These are phyloP conservation scores for Phytophthora hibernalis DNA, from an alignment of 352 stramenopile species.

Conservation along the genomic window DNA sequence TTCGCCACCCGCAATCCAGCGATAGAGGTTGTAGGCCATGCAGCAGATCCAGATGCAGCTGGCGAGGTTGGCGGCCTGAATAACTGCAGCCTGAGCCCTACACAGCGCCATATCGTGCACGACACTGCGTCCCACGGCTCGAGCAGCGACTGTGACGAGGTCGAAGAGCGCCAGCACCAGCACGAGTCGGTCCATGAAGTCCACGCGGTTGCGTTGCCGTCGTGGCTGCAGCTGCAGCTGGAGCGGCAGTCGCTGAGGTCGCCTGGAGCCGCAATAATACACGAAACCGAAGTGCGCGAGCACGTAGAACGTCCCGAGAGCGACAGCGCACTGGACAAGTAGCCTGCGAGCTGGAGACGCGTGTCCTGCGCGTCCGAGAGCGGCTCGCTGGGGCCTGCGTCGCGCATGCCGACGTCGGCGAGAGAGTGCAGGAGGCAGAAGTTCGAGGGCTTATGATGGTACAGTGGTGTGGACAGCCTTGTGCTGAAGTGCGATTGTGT, in stretches of 20 bases:
- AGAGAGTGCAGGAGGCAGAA: constrained; percentile 5
- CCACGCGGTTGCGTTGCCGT: constrained; percentile 36
- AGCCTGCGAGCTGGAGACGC: constrained; percentile 52
- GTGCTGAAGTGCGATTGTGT: constrained; percentile 4
- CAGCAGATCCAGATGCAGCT: constrained; percentile 80
- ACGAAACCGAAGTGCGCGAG: constrained; percentile 65
- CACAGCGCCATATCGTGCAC: constrained; percentile 56
- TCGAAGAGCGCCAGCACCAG: constrained; percentile 79
- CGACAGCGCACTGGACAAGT: constrained; percentile 60
- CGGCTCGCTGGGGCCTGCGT: constrained; percentile 18
- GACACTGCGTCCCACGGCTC: constrained; percentile 61
- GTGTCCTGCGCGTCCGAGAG: constrained; percentile 37
- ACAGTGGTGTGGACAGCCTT: constrained; percentile 19
- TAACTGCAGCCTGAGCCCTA: constrained; percentile 59
- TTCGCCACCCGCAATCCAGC: constrained; percentile 79
- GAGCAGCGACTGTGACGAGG: constrained; percentile 55
- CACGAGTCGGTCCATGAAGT: constrained; percentile 79
- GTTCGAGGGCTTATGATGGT: constrained; percentile 1
- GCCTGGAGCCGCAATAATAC: constrained; percentile 34
- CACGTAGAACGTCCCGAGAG: constrained; percentile 70
- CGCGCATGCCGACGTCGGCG: constrained; percentile 28
- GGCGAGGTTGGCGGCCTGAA: constrained; percentile 61
- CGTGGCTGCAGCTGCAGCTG: constrained; percentile 12
- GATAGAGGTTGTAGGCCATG: constrained; percentile 85
- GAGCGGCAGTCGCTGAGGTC: neutral